phyloP scores from a whole-genome alignment of 2,329 filamentous ascomycete species.

The Cordyceps tenuipes region DNA sequence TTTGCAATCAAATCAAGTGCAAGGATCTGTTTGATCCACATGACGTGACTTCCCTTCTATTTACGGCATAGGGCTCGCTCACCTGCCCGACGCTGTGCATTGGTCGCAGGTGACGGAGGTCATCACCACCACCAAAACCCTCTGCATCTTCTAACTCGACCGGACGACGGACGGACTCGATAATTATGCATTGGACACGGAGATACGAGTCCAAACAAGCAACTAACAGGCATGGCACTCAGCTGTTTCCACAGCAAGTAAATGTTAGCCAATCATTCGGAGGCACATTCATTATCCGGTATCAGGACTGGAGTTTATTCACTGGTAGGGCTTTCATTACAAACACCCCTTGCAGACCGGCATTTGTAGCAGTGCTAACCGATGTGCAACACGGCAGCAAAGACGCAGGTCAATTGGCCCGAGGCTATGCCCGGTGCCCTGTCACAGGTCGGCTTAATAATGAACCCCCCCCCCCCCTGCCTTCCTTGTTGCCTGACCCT shows the following conservation, averaged over 20 bases:
- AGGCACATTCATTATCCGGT: slow-evolving; percentile 9
- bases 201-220: too few relatives aligned
- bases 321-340: not conserved
- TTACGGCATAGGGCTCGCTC: too few relatives aligned
- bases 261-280: not conserved
- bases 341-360: not conserved
- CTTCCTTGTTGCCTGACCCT: not conserved
- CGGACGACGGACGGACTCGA: not conserved
- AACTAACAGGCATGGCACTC: not conserved
- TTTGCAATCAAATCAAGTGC: not conserved
- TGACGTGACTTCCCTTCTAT: slow-evolving; percentile 10
- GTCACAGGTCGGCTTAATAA: not conserved
- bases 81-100: too few relatives aligned
- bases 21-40: not conserved
- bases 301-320: not conserved
- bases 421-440: not conserved
- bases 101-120: not conserved
- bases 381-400: not conserved
- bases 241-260: not conserved
- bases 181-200: too few relatives aligned
- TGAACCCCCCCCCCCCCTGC: too few relatives aligned
- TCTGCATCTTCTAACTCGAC: not conserved
- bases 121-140: not conserved
- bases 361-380: not conserved
- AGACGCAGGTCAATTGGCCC: not conserved